Evolutionary conservation across 2,329 filamentous ascomycete species (phyloP).

Genomic region (Acrodontium crateriforme): DNA sequence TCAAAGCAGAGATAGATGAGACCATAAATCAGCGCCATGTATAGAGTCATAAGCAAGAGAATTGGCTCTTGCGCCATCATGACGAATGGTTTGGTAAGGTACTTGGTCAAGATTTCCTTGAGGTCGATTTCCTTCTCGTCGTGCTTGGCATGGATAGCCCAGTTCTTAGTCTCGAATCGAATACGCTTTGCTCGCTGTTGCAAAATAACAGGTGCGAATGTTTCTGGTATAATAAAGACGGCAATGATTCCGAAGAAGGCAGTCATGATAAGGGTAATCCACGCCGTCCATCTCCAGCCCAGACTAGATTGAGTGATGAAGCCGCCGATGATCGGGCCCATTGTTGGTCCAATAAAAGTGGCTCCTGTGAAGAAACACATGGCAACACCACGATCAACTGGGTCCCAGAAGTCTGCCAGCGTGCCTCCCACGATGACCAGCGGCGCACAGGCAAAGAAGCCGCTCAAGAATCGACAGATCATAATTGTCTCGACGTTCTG

Average conservation of each 20-base stretch:
- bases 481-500: conserved; percentile 40
- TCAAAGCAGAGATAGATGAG: conserved; percentile 28
- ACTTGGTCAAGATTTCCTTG: conserved; percentile 13
- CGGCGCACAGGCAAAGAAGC: conserved; percentile 39
- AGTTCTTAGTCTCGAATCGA: conserved; percentile 35
- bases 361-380: conserved; percentile 41
- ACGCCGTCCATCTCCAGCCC: conserved; percentile 29
- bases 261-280: conserved; percentile 26
- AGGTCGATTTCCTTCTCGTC: conserved; percentile 30
- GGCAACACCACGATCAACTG: conserved; percentile 38
- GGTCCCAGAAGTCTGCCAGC: conserved; percentile 41
- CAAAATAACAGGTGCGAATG: conserved; percentile 36
- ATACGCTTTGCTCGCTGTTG: conserved; percentile 34
- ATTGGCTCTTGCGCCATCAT: conserved; percentile 19
- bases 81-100: conserved; percentile 14
- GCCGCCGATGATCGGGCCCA: conserved; percentile 42
- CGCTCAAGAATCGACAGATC: conserved; percentile 42
- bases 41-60: conserved; percentile 16
- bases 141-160: conserved; percentile 31
- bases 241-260: conserved; percentile 30
- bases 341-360: conserved; percentile 40
- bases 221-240: conserved; percentile 36
- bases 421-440: conserved; percentile 34
- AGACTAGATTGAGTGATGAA: conserved; percentile 43
- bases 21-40: conserved; percentile 18